These are phyloP conservation scores for Adansonia madagascariensis DNA, from an alignment of 441 rosid genomes.

Conservation along the genomic window DNA sequence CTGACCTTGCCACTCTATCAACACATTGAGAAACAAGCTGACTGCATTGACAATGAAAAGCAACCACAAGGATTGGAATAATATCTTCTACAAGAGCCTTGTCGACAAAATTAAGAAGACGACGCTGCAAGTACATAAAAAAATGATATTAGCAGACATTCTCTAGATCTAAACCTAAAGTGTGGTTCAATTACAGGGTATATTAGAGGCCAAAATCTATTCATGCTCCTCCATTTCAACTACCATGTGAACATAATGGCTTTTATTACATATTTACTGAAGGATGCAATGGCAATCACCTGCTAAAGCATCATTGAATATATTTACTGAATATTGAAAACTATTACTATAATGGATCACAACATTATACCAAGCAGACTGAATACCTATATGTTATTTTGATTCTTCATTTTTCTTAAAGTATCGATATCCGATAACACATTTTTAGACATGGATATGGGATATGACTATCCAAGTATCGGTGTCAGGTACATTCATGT, in stretches of 20 bases:
- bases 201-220: background rate
- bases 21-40: conserved; percentile 73
- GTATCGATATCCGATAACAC: too few relatives aligned
- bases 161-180: conserved; percentile 14
- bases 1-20: conserved; percentile 74
- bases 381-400: background rate
- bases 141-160: conserved; percentile 18
- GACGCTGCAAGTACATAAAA: conserved; percentile 64
- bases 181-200: background rate
- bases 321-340: background rate
- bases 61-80: conserved; percentile 74
- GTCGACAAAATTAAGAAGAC: conserved; percentile 61
- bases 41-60: conserved; percentile 67
- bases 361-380: background rate
- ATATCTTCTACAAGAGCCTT: conserved; percentile 80
- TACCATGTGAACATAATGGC: background rate
- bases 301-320: background rate
- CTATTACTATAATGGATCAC: background rate
- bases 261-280: too few relatives aligned
- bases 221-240: background rate
- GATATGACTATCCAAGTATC: too few relatives aligned
- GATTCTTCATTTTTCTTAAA: too few relatives aligned
- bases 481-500: too few relatives aligned
- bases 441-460: too few relatives aligned
- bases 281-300: too few relatives aligned